Conservation (phyloP, 306 rosid species). For the Potentilla sterilis region DNA sequence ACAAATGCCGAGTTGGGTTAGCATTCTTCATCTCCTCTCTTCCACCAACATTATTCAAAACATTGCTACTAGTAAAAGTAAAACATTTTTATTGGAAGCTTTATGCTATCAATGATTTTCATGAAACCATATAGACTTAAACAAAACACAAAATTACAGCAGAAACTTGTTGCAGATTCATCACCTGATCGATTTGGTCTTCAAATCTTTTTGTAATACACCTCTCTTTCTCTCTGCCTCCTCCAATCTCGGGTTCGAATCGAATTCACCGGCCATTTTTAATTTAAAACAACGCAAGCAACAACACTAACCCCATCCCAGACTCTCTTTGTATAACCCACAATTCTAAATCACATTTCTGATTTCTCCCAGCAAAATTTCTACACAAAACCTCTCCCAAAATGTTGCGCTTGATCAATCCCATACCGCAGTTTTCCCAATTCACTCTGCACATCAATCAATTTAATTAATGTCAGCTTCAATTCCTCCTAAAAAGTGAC, state of each 20-base stretch:
- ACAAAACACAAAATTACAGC: slow-evolving; percentile 11
- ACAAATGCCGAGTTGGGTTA: slow-evolving; percentile 5
- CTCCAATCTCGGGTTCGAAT: slow-evolving; percentile 21
- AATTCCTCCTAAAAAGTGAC: background rate
- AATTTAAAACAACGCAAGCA: slow-evolving; percentile 1
- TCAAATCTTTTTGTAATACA: background rate
- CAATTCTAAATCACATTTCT: background rate
- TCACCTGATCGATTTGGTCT: slow-evolving; percentile 21
- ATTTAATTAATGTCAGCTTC: background rate
- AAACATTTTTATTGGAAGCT: slow-evolving; percentile 5
- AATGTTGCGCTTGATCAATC: slow-evolving; percentile 27
- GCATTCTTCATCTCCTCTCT: slow-evolving; percentile 7
- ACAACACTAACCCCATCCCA: background rate
- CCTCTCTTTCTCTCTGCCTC: slow-evolving; percentile 9
- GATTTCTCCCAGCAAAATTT: slow-evolving; percentile 8
- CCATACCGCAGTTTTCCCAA: slow-evolving; percentile 34
- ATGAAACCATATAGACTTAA: background rate
- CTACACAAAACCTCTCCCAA: slow-evolving; percentile 47
- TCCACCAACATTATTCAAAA: background rate
- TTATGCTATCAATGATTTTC: slow-evolving; percentile 6
- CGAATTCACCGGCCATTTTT: slow-evolving; percentile 19
- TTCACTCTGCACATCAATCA: slow-evolving; percentile 35
- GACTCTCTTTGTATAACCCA: background rate
- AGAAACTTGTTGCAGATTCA: slow-evolving; percentile 6
- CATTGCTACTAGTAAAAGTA: background rate